These are phyloP conservation scores for Pythium volutum DNA, from an alignment of 352 stramenopile genomes.

Conservation along the genomic window DNA sequence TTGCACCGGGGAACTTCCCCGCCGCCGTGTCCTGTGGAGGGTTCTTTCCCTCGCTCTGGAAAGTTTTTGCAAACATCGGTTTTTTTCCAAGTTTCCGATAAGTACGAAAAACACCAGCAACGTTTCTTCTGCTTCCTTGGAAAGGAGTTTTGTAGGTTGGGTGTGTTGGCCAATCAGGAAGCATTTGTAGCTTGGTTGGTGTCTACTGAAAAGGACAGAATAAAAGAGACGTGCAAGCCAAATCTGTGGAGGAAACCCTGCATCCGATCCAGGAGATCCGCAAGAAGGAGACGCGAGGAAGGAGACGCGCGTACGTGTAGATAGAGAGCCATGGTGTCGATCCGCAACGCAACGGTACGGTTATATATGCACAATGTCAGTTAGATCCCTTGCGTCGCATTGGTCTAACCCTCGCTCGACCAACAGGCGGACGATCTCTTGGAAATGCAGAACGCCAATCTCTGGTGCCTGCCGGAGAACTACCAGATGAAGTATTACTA, in stretches of 20 bases:
- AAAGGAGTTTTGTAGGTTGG: not conserved
- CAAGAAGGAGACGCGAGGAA: not conserved
- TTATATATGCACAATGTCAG: not conserved
- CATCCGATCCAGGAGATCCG: constrained; percentile 16
- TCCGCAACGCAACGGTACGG: constrained; percentile 91
- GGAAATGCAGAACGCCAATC: constrained; percentile 98
- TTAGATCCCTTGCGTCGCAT: not conserved
- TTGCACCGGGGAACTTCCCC: not conserved
- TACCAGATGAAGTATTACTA: constrained; percentile 99
- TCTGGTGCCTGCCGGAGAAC: constrained; percentile 99
- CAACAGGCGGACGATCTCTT: constrained; percentile 92
- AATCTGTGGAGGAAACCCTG: constrained; percentile 18
- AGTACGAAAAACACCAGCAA: not conserved
- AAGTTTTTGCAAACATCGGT: constrained; percentile 5
- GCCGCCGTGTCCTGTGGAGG: constrained; percentile 6
- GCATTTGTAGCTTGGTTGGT: constrained; percentile 7
- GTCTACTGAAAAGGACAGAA: constrained; percentile 21
- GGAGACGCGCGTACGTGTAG: not conserved
- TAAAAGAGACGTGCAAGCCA: not conserved
- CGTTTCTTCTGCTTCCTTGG: not conserved
- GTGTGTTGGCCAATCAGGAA: not conserved
- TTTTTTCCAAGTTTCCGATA: not conserved
- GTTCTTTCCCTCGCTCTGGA: constrained; percentile 9
- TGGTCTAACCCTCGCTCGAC: not conserved
- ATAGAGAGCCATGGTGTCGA: constrained; percentile 87